Base-by-base conservation (phyloP, 148 eudicot genomes). In the Limonium bicolor region DNA sequence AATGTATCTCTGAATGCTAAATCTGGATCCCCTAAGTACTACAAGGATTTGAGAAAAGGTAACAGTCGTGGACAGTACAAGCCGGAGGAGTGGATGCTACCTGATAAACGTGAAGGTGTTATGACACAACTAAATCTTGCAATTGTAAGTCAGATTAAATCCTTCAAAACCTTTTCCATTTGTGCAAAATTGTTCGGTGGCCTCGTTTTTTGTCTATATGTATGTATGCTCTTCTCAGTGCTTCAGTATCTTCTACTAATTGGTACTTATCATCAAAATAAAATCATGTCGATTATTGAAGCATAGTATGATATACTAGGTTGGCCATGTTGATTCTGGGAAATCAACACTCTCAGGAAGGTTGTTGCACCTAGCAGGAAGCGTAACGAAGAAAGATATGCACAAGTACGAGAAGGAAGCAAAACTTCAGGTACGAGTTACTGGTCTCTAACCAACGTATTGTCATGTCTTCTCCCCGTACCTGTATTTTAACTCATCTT, bases 261-360 rank as follows among this genome's bases (percentile, higher is more conserved):
- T n/a, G n/a, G n/a, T n/a, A n/a, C n/a, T n/a, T n/a, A n/a, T n/a
- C n/a, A n/a, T n/a, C n/a, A n/a, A n/a, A n/a, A n/a, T n/a, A n/a
- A n/a, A n/a, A n/a, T n/a, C n/a, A n/a, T n/a, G n/a, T n/a, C n/a
- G n/a, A n/a, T n/a, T n/a, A n/a, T n/a, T n/a, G n/a, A n/a, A n/a
- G n/a, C n/a, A n/a, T n/a, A n/a, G n/a, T n/a, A n/a, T n/a, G n/a
- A n/a, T n/a, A n/a, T 46, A 32, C 27, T 57, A 90, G 97, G 97
- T 84, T 64, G 97, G 97, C 51, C 95, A 90, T 73, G 97, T 90
- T 49, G 97, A 90, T 69, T 90, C 97, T 60, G 97, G 97, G 40
- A 90, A 90, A 53, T 90, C 97, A 20, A 90, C 95, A 36, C 78
- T 90, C 41, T 80, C 95, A 43, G 97, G 97, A 60, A 80, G 95